phyloP scores from a whole-genome alignment of 257 asterid genomes.

The Nicotiana attenuata region DNA sequence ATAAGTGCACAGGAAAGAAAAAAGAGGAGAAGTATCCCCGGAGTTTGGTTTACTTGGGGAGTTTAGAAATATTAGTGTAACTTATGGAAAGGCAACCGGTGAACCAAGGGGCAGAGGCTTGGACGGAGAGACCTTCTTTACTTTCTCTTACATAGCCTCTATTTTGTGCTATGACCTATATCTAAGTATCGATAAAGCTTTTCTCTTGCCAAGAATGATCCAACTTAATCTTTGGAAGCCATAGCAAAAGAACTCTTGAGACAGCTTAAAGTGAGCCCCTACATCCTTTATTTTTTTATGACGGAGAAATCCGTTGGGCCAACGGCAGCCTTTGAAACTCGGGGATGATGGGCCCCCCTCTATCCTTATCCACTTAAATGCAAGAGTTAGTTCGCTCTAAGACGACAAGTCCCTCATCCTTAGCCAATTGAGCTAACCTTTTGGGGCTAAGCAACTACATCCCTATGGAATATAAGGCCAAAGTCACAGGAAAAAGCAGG shows the following conservation, averaged over 20 bases:
- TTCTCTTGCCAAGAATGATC: not conserved
- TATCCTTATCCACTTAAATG: no score
- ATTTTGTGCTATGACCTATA: not conserved
- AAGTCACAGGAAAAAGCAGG: not conserved
- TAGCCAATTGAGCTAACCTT: no score
- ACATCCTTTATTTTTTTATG: no score
- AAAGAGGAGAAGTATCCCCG: not conserved
- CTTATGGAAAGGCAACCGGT: no score
- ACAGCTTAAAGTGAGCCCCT: not conserved
- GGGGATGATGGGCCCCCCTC: no score
- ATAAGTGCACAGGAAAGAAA: not conserved
- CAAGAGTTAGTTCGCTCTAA: no score
- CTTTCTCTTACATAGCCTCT: not conserved
- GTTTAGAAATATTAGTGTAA: no score
- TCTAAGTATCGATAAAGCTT: not conserved
- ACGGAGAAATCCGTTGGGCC: no score
- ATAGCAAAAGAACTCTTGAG: not conserved
- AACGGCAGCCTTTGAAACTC: no score
- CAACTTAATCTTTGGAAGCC: not conserved
- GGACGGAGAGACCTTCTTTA: not conserved
- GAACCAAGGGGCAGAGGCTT: not conserved
- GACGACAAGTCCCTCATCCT: no score
- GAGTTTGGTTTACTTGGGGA: not conserved
- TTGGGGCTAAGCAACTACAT: not conserved
- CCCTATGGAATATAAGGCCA: not conserved